Evolutionary conservation across 352 stramenopile species (phyloP).

Genomic region (Blastocystis sp.): DNA sequence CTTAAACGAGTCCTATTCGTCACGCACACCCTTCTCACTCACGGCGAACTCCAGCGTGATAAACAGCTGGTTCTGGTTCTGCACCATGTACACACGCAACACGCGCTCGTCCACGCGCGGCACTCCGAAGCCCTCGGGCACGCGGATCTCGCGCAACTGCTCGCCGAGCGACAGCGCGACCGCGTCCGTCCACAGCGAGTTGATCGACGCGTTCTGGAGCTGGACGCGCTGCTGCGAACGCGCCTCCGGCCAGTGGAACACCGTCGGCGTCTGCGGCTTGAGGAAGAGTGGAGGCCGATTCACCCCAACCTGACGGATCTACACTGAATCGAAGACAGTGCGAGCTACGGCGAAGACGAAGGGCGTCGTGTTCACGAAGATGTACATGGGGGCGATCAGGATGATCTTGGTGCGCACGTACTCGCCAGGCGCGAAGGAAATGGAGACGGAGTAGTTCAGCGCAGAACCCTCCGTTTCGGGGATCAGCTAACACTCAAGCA

Average conservation of each 20-base stretch:
- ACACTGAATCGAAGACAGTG: background rate
- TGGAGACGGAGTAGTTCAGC: constrained; percentile 24
- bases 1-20: constrained; percentile 47
- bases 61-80: constrained; percentile 14
- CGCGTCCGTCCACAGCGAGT: constrained; percentile 39
- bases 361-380: constrained; percentile 48
- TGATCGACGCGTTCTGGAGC: constrained; percentile 11
- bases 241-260: constrained; percentile 31
- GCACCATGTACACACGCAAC: constrained; percentile 17
- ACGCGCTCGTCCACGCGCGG: constrained; percentile 6
- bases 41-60: constrained; percentile 52
- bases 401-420: constrained; percentile 43
- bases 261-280: background rate
- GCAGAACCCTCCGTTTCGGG: background rate
- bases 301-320: constrained; percentile 6
- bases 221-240: background rate
- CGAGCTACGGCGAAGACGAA: background rate
- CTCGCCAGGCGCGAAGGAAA: constrained; percentile 44
- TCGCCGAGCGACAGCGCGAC: constrained; percentile 25
- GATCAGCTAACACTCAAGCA: background rate
- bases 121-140: background rate
- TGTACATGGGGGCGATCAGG: constrained; percentile 36
- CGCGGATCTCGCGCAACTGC: constrained; percentile 5
- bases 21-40: background rate
- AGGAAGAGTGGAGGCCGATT: background rate